Evolutionary conservation across 345 rosid species (phyloP).

Genomic region (Aethionema arabicum): DNA sequence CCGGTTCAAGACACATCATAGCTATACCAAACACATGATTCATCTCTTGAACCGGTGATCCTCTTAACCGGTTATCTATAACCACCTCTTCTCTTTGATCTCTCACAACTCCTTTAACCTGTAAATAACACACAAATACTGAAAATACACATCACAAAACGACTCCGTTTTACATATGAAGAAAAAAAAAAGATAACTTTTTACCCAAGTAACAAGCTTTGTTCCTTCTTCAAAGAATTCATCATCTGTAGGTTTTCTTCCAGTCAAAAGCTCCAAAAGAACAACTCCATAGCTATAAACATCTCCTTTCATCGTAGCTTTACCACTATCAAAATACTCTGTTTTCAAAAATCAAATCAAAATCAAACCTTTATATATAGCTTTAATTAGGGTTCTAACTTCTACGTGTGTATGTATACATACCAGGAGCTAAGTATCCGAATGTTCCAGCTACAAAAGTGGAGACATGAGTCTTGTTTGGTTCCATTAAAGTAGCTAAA

Average conservation of each 20-base stretch:
- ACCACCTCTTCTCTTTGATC: constrained; percentile 64
- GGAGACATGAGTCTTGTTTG: constrained; percentile 81
- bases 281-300: constrained; percentile 89
- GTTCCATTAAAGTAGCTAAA: constrained; percentile 76
- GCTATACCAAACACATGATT: constrained; percentile 57
- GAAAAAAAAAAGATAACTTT: constrained; percentile 3
- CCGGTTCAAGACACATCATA: constrained; percentile 76
- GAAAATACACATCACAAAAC: not conserved
- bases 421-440: constrained; percentile 88
- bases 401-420: not conserved
- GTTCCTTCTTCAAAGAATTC: constrained; percentile 82
- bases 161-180: not conserved
- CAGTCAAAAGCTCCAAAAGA: constrained; percentile 71
- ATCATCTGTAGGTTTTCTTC: constrained; percentile 79
- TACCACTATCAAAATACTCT: constrained; percentile 85
- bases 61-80: constrained; percentile 55
- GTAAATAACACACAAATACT: constrained; percentile 27
- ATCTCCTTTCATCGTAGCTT: constrained; percentile 79
- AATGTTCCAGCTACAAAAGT: constrained; percentile 81
- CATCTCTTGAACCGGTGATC: constrained; percentile 55
- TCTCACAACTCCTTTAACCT: constrained; percentile 73
- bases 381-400: not conserved
- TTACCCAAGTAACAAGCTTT: constrained; percentile 88
- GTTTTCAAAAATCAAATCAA: constrained; percentile 18
- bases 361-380: not conserved